Evolutionary conservation across 805 yeast species (phyloP), one percentile per base, ranked within the genome.

Genomic region (Hanseniaspora mollemarum): DNA sequence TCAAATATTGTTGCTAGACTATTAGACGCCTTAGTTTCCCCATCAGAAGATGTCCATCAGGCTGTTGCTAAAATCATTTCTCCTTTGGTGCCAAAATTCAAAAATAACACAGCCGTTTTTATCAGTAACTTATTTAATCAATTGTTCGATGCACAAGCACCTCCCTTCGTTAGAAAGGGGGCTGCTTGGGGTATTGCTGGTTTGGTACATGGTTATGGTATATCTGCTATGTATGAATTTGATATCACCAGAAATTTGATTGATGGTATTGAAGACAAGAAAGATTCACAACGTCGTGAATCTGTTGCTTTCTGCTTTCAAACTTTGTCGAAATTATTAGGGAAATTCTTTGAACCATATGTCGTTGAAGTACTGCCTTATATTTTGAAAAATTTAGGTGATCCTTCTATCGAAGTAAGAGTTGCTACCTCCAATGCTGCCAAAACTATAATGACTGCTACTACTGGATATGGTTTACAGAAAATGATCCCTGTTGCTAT

Each of bases 111-210:
- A 26, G 74, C 73, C 25, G 63, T 66, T 0, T 77, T 82, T 56
- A 67, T 85, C 52, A 83, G 80, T 33, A 57, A 60, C 3, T 68
- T 87, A 45, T 74, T 84, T 60, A 75, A 69, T 5, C 78, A 75
- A 56, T 68, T 88, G 24, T 78, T 84, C 60, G 64, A 67, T 40
- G 64, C 72, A 4, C 66, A 67, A 4, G 53, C 54, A 1, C 58
- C 62, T 9, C 60, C 70, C 35, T 74, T 75, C 1, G 70, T 72
- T n/a, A 75, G 95, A 62, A 76, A 90, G 56, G 99, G 97, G 60
- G 90, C 96, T 1, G 97, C 97, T 1, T 87, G 85, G 68, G 98
- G 97, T 64, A 75, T 92, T 58, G 84, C 97, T 21, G 99, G 99
- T 55, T 67, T 92, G 41, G 90, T 84, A 2, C 82, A 85, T 60